A percentile compares a stretch with the other conserved stretches of the same genome.
phyloP scores from a whole-genome alignment of 108 stramenopile genomes.

The Nitzschia palea region DNA sequence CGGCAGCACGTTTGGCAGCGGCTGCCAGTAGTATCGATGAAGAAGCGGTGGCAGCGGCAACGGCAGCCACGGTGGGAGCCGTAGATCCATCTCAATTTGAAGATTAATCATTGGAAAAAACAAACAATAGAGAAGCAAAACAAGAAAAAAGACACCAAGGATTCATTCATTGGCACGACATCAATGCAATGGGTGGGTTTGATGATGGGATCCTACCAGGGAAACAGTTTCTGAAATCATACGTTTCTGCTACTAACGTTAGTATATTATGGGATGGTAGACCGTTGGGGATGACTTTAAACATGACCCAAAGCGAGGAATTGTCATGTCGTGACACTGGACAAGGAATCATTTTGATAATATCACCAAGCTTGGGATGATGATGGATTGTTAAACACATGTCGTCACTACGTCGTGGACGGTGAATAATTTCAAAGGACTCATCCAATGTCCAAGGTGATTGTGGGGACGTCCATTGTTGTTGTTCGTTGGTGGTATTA shows the following conservation, averaged over 20 bases:
- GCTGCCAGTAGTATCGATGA: constrained; percentile 36
- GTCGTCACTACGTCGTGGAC: neutral
- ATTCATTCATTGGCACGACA: too few relatives aligned
- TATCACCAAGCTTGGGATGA: constrained; percentile 30
- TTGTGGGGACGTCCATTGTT: constrained; percentile 9
- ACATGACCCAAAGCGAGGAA: constrained; percentile 24
- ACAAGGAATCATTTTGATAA: constrained; percentile 22
- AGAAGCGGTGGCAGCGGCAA: constrained; percentile 27
- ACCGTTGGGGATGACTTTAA: too few relatives aligned
- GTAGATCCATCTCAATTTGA: too few relatives aligned
- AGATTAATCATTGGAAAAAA: too few relatives aligned
- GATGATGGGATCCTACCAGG: too few relatives aligned
- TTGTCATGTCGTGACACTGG: neutral
- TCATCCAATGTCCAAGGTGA: neutral
- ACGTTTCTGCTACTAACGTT: too few relatives aligned
- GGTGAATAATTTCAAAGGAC: constrained; percentile 8
- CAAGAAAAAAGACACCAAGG: too few relatives aligned
- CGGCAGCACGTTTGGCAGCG: constrained; percentile 57
- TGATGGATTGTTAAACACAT: constrained; percentile 21
- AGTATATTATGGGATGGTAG: too few relatives aligned
- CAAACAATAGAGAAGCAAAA: too few relatives aligned
- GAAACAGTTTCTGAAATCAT: too few relatives aligned
- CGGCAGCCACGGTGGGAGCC: neutral
- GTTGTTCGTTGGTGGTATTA: neutral
- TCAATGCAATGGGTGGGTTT: too few relatives aligned